Conservation (phyloP, 2,329 filamentous ascomycete species). For the Rhinocladiella mackenziei region DNA sequence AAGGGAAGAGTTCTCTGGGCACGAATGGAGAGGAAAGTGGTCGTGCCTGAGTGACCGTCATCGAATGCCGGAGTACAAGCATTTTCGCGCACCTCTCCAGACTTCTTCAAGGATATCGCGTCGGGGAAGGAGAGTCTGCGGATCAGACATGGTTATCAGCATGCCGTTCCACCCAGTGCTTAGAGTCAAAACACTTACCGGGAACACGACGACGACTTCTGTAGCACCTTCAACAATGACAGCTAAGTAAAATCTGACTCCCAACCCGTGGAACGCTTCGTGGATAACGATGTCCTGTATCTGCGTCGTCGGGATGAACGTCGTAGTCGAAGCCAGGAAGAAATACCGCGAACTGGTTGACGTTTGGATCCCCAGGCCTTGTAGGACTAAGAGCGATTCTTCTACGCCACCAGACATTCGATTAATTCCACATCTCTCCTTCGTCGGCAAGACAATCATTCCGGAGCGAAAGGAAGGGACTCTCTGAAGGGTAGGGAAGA, state of each 20-base stretch:
- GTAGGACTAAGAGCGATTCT: conserved; percentile 83
- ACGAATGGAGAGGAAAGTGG: conserved; percentile 7
- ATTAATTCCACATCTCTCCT: no score
- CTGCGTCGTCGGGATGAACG: conserved; percentile 83
- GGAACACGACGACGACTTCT: conserved; percentile 92
- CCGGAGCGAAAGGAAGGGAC: background rate
- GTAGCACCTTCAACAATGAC: conserved; percentile 87
- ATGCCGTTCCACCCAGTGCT: background rate
- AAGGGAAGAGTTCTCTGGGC: conserved; percentile 22
- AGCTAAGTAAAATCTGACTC: conserved; percentile 82
- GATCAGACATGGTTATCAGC: background rate
- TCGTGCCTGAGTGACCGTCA: conserved; percentile 1
- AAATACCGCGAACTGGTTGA: conserved; percentile 67
- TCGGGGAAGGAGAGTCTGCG: conserved; percentile 63
- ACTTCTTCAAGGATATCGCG: conserved; percentile 76
- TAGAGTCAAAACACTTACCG: conserved; percentile 45
- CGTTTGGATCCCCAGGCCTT: conserved; percentile 87
- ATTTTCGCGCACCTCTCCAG: conserved; percentile 79
- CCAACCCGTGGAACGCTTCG: conserved; percentile 89
- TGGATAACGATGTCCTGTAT: conserved; percentile 93
- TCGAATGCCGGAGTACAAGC: conserved; percentile 64
- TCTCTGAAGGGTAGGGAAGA: conserved; percentile 30
- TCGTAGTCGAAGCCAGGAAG: conserved; percentile 58
- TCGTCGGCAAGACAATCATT: background rate
- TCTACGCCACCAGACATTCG: conserved; percentile 51